phyloP scores from a whole-genome alignment of 2,329 filamentous ascomycete species.

The Trichoderma atrobrunneum region DNA sequence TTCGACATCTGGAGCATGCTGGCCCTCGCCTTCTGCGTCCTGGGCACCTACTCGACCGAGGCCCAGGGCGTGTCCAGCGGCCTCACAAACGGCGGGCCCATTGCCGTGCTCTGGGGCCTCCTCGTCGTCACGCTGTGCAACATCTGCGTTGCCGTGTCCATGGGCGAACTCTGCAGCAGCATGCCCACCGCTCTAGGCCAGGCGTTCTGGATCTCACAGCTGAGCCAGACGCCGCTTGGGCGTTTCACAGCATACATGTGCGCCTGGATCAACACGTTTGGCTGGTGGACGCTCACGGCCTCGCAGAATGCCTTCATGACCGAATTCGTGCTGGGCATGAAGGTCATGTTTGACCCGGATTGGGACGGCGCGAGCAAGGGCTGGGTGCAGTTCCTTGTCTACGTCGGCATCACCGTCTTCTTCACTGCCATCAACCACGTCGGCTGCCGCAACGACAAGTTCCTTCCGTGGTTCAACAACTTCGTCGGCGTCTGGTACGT shows the following conservation, averaged over 20 bases:
- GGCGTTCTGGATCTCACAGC: constrained; percentile 51
- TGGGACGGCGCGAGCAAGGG: constrained; percentile 46
- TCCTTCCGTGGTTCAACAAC: constrained; percentile 52
- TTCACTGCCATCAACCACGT: constrained; percentile 52
- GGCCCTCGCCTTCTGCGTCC: constrained; percentile 54
- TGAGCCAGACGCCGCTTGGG: constrained; percentile 39
- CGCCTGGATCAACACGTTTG: constrained; percentile 60
- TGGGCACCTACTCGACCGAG: constrained; percentile 58
- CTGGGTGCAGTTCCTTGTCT: constrained; percentile 56
- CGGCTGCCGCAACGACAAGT: constrained; percentile 43
- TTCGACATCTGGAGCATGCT: constrained; percentile 57
- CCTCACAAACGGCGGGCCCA: constrained; percentile 52
- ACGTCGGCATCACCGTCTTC: constrained; percentile 46
- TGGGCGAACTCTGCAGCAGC: constrained; percentile 55
- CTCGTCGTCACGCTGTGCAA: constrained; percentile 52
- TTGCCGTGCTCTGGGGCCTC: constrained; percentile 55
- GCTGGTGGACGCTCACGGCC: constrained; percentile 56
- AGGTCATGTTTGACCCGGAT: constrained; percentile 48
- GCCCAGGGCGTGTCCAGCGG: constrained; percentile 49
- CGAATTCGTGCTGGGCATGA: constrained; percentile 56
- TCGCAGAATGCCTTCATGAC: constrained; percentile 58
- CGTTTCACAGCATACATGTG: constrained; percentile 55
- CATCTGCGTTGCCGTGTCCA: constrained; percentile 51
- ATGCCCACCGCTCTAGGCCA: constrained; percentile 61
- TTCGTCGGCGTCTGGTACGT: constrained; percentile 54